phyloP scores from a whole-genome alignment of 2,329 filamentous ascomycete genomes.

The Talaromyces sp. region DNA sequence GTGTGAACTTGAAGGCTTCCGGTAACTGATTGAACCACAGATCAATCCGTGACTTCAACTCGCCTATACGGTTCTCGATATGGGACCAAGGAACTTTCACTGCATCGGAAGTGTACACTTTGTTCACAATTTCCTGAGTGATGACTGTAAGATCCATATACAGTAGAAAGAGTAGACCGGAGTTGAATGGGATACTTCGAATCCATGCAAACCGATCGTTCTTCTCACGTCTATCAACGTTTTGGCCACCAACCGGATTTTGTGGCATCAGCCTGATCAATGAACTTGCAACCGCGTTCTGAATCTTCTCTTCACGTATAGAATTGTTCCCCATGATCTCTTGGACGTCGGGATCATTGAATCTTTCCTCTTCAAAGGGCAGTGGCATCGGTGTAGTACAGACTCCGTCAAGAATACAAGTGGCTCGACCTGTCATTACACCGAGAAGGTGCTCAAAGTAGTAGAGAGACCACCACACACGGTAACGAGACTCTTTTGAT shows the following conservation, averaged over 20 bases:
- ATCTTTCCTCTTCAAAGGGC: constrained; percentile 40
- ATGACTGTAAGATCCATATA: constrained; percentile 40
- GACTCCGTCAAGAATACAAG: constrained; percentile 41
- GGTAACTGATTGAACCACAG: constrained; percentile 39
- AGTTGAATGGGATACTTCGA: constrained; percentile 32
- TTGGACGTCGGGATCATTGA: constrained; percentile 32
- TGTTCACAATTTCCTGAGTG: constrained; percentile 41
- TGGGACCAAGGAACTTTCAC: constrained; percentile 39
- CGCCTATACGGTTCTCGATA: constrained; percentile 39
- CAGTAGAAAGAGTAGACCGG: constrained; percentile 38
- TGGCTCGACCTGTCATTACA: constrained; percentile 46
- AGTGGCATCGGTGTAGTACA: constrained; percentile 43
- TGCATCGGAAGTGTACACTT: constrained; percentile 41
- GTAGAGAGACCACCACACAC: constrained; percentile 47
- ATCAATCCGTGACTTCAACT: constrained; percentile 37
- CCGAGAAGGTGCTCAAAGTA: constrained; percentile 44
- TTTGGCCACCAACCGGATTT: constrained; percentile 29
- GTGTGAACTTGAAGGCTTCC: constrained; percentile 34
- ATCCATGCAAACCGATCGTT: constrained; percentile 29
- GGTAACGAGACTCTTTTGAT: constrained; percentile 46
- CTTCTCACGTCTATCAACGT: constrained; percentile 22
- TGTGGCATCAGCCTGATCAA: constrained; percentile 31
- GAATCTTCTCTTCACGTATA: constrained; percentile 32
- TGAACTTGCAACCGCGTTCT: constrained; percentile 28
- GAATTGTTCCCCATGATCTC: constrained; percentile 31